Conservation (phyloP, 2,329 filamentous ascomycete species). For the Nigrospora sphaerica region DNA sequence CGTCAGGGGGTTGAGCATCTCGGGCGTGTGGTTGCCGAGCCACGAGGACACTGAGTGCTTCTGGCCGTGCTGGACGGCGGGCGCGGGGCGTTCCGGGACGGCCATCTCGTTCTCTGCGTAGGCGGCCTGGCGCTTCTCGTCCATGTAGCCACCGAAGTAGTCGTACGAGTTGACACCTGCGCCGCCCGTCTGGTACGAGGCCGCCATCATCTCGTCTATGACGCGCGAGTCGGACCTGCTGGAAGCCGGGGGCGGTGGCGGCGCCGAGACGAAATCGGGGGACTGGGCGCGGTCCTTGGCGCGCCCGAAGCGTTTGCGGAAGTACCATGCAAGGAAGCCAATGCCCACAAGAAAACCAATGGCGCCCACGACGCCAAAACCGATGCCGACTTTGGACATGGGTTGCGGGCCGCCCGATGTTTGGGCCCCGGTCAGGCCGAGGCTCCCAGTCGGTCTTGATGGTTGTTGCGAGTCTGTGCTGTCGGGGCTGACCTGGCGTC, state of each 20-base stretch:
- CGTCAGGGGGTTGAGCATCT: conserved; percentile 4
- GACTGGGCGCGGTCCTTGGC: background rate
- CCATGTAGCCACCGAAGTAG: background rate
- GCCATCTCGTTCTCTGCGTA: background rate
- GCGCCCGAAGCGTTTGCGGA: background rate
- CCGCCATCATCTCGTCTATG: conserved; percentile 3
- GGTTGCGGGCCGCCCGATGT: background rate
- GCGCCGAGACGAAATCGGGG: background rate
- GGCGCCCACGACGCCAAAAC: background rate
- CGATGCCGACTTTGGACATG: background rate
- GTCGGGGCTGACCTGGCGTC: background rate
- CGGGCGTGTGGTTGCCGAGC: conserved; percentile 1
- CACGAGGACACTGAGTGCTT: conserved; percentile 1
- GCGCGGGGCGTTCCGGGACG: background rate
- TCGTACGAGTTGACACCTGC: background rate
- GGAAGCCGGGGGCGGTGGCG: background rate
- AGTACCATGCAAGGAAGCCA: conserved; percentile 1
- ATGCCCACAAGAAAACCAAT: background rate
- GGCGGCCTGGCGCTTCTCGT: conserved; percentile 1
- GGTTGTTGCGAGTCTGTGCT: background rate
- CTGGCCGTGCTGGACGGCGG: background rate
- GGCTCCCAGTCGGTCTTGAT: background rate
- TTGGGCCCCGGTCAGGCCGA: background rate
- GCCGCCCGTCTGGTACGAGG: background rate
- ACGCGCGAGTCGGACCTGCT: conserved; percentile 2